phyloP scores from a whole-genome alignment of 768 basidiomycete species.

The Lactarius sp. region DNA sequence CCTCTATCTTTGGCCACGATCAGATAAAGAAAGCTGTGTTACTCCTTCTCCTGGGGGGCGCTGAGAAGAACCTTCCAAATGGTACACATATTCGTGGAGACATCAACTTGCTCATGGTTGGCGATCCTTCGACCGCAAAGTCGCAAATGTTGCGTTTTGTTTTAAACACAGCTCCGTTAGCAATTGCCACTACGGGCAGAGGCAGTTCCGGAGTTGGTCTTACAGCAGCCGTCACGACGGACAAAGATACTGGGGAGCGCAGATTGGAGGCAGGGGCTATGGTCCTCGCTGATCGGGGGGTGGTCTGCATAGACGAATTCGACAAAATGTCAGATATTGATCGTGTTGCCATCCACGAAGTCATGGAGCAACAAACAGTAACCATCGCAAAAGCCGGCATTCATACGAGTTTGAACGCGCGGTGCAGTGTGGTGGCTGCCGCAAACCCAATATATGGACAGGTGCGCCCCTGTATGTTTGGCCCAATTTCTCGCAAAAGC shows the following conservation, averaged over 20 bases:
- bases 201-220: conserved; percentile 99
- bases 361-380: conserved; percentile 99
- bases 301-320: conserved; percentile 99
- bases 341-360: conserved; percentile 98
- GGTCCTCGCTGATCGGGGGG: conserved; percentile 98
- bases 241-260: conserved; percentile 96
- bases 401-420: conserved; percentile 94
- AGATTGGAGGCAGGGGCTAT: conserved; percentile 97
- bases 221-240: conserved; percentile 96
- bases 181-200: conserved; percentile 96
- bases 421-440: conserved; percentile 96
- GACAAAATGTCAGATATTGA: conserved; percentile 99
- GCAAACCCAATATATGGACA: conserved; percentile 99
- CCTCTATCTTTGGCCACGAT: conserved; percentile 95
- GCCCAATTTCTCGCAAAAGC: conserved; percentile 6
- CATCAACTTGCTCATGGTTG: conserved; percentile 99
- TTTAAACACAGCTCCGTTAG: conserved; percentile 90
- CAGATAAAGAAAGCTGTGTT: conserved; percentile 93
- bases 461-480: conserved; percentile 32
- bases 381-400: conserved; percentile 99
- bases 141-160: conserved; percentile 95
- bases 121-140: conserved; percentile 98
- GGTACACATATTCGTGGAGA: conserved; percentile 99
- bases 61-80: conserved; percentile 96
- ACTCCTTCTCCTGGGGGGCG: conserved; percentile 89